Base-by-base conservation (phyloP, 139 green algal genomes). In the Haematococcus lacustris region DNA sequence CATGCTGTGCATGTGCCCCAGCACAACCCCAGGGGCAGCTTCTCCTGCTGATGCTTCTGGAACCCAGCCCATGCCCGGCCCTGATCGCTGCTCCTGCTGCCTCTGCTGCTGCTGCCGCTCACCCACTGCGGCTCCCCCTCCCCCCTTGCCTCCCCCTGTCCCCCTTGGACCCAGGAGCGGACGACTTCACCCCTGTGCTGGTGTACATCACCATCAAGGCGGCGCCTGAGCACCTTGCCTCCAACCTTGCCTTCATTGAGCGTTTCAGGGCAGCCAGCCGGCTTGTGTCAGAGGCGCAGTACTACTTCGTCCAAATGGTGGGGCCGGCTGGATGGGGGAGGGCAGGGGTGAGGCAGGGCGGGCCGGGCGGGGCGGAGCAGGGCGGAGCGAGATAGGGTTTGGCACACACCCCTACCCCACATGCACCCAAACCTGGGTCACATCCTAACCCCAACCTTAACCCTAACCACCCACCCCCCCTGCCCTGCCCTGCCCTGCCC, bases 101-200 rank as follows among this genome's bases (percentile, higher is more conserved):
- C 21, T 13, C 47, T 57, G 21, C 47, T 57, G 47, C 13, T 57
- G 47, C 13, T n/a, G n/a, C n/a, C n/a, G n/a, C n/a, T n/a, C n/a
- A n/a, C n/a, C n/a, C n/a, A n/a, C n/a, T n/a, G n/a, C n/a, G n/a
- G n/a, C n/a, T n/a, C n/a, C n/a, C n/a, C n/a, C n/a, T n/a, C n/a
- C n/a, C n/a, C n/a, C n/a, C n/a, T n/a, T n/a, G n/a, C n/a, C n/a
- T n/a, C n/a, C n/a, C n/a, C n/a, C n/a, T n/a, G n/a, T n/a, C n/a
- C n/a, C n/a, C n/a, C n/a, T n/a, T 64, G 57, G n/a, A 33, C 47
- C 1, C 51, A 85, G 93, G 93, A 35, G 94, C 93, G 28, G 94
- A 98, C 77, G 92, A 95, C 74, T 97, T 99, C 75, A 89, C 97
- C 9, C 95, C 95, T 0, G 80, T 95, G 57, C 88, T 99, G 25